Percentiles rank a stretch among this genome's conserved stretches.
These are phyloP conservation scores for Mycena galericulata DNA, from an alignment of 768 basidiomycete species.

Conservation along the genomic window DNA sequence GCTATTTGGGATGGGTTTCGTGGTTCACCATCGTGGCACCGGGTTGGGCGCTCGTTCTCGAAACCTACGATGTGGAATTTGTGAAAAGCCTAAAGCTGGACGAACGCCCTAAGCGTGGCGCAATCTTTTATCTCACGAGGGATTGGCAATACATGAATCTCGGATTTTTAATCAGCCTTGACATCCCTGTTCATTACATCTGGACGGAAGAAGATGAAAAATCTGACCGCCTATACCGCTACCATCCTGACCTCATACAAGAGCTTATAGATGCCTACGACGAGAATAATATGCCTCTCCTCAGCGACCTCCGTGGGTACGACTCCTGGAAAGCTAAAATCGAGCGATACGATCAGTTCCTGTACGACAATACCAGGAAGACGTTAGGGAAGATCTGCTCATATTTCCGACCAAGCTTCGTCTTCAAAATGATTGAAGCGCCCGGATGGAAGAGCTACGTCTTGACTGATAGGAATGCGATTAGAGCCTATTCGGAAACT, in stretches of 20 bases:
- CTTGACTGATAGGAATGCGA: too few species aligned
- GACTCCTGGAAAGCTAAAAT: neutral
- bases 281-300: too few species aligned
- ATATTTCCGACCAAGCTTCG: too few species aligned
- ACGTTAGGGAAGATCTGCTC: too few species aligned
- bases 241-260: neutral
- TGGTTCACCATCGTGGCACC: neutral
- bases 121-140: neutral
- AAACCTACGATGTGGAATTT: neutral
- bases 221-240: neutral
- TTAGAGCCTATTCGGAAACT: too few species aligned
- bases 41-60: neutral
- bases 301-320: neutral
- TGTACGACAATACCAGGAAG: too few species aligned
- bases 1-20: neutral
- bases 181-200: neutral
- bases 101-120: neutral
- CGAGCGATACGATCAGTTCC: neutral
- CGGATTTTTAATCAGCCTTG: neutral
- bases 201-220: neutral
- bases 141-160: neutral
- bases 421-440: too few species aligned
- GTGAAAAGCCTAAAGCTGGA: neutral
- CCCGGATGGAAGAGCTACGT: too few species aligned
- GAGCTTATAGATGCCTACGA: neutral